Base-by-base conservation (phyloP, 2,329 filamentous ascomycete genomes). In the Xylariomycetidae sp. region DNA sequence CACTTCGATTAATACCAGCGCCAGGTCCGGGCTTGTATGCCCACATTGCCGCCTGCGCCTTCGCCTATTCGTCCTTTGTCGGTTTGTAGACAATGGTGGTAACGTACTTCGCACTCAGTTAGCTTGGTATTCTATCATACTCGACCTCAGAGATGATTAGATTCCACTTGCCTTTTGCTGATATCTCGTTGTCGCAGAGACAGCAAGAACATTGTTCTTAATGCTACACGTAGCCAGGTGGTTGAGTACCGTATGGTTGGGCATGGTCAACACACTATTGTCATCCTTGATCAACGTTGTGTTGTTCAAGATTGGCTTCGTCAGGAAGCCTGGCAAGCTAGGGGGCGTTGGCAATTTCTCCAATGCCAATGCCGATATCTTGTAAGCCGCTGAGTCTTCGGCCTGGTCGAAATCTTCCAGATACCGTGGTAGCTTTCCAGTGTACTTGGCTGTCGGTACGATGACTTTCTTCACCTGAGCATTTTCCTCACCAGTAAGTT, bases 31-130 rank as follows among this genome's bases (percentile, higher is more conserved):
- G n/a, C n/a, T n/a, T n/a, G n/a, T n/a, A n/a, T n/a, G n/a, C n/a
- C n/a, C n/a, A n/a, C n/a, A n/a, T n/a, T n/a, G n/a, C n/a, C n/a
- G n/a, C n/a, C n/a, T n/a, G n/a, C n/a, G n/a, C n/a, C n/a, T n/a
- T n/a, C n/a, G n/a, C n/a, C n/a, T n/a, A n/a, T n/a, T n/a, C n/a
- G n/a, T 74, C 67, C 42, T 76, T 72, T n/a, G 88, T 87, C 13
- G 87, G 88, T 68, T 95, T 96, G 66, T 96, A 96, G 68, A 96
- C 82, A 56, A 96, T 94, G 3, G 89, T 95, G 4, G 90, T 96
- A 22, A 96, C 84, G 62, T 96, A 96, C 90, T 95, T 50, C 16
- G 26, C 10, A 28, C 14, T n/a, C n/a, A n/a, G n/a, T n/a, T n/a
- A n/a, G n/a, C n/a, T n/a, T n/a, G n/a, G n/a, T n/a, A n/a, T n/a